Percentiles rank a stretch among this genome's conserved stretches.
Conservation (phyloP, 2,329 filamentous ascomycete species). For the Trichoderma atrobrunneum region DNA sequence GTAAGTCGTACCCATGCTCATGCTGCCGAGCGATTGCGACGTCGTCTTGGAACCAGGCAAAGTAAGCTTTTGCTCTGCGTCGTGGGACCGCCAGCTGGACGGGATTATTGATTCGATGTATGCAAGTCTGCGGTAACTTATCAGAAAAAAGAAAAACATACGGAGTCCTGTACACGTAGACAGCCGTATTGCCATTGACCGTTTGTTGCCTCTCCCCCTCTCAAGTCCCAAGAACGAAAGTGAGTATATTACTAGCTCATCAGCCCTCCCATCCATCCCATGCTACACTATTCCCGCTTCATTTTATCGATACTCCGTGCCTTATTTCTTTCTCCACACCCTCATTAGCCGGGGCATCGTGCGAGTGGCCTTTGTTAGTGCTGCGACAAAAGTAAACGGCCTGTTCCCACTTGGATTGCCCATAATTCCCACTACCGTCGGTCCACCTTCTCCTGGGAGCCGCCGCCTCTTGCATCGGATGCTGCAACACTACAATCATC, state of each 20-base stretch:
- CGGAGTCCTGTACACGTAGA: not conserved
- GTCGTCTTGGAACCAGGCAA: not conserved
- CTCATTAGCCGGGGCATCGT: constrained; percentile 13
- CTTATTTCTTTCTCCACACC: constrained; percentile 17
- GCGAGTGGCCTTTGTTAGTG: constrained; percentile 11
- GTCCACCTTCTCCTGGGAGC: constrained; percentile 15
- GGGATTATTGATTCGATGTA: not conserved
- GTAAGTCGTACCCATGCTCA: constrained; percentile 3
- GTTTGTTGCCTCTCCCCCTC: not conserved
- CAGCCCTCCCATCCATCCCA: not conserved
- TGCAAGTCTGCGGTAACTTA: not conserved
- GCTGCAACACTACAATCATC: constrained; percentile 7
- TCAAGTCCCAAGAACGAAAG: not conserved
- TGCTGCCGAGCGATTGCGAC: constrained; percentile 7
- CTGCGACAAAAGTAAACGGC: not conserved
- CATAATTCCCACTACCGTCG: not conserved
- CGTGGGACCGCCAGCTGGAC: not conserved
- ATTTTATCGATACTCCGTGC: constrained; percentile 18
- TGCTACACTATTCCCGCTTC: constrained; percentile 3
- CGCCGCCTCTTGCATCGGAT: constrained; percentile 3
- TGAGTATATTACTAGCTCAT: constrained; percentile 3
- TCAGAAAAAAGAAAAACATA: not conserved
- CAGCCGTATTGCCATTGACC: not conserved
- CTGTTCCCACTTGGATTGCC: constrained; percentile 2
- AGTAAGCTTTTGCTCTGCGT: constrained; percentile 5